These are phyloP conservation scores for Amanita jacksonii DNA, from an alignment of 768 basidiomycete species.

Conservation along the genomic window DNA sequence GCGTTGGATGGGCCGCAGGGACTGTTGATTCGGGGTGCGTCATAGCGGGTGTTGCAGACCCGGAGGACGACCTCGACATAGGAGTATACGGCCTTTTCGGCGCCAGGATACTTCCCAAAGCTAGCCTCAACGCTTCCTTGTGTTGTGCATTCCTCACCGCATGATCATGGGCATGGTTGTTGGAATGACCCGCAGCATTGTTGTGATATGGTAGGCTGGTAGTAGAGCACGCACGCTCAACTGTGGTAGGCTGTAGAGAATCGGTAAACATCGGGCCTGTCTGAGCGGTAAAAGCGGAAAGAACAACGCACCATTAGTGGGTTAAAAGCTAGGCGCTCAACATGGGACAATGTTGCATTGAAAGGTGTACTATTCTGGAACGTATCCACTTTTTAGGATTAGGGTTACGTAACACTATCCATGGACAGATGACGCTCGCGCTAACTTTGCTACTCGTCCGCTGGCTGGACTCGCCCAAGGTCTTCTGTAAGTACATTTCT, in stretches of 20 bases:
- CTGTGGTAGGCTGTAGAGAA: constrained; percentile 1
- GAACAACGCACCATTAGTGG: neutral
- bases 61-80: constrained; percentile 30
- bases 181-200: too few species aligned
- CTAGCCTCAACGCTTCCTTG: constrained; percentile 42
- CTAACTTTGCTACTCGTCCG: too few species aligned
- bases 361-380: too few species aligned
- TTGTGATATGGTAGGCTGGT: neutral
- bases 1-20: constrained; percentile 15
- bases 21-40: constrained; percentile 7
- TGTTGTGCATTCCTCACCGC: constrained; percentile 24
- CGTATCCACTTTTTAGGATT: too few species aligned
- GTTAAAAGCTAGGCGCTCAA: too few species aligned
- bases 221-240: constrained; percentile 1
- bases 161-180: neutral
- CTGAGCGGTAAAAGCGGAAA: neutral
- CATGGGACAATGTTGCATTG: too few species aligned
- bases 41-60: constrained; percentile 43
- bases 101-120: constrained; percentile 49
- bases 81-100: constrained; percentile 47
- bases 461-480: too few species aligned
- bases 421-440: too few species aligned
- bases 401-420: too few species aligned
- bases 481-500: too few species aligned
- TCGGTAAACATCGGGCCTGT: neutral